These are phyloP conservation scores for Candida ulmi DNA, from an alignment of 805 yeast genomes.

Conservation along the genomic window DNA sequence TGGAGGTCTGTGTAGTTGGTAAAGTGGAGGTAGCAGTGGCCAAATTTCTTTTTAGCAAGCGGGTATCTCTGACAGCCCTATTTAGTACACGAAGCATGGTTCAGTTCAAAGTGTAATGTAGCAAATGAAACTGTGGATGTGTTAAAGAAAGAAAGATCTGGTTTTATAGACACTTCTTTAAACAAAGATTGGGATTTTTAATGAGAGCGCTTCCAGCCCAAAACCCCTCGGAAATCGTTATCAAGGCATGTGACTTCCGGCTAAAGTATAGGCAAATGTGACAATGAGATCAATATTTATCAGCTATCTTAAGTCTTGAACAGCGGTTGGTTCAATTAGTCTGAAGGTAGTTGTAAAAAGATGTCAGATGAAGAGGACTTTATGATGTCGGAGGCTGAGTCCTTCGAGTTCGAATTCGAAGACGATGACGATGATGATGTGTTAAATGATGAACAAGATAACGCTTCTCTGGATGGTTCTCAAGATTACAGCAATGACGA, in stretches of 20 bases:
- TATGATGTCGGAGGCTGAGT: constrained; percentile 25
- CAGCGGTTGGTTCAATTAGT: no score
- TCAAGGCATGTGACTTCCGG: no score
- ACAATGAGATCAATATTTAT: no score
- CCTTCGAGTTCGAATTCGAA: constrained; percentile 25
- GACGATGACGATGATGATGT: constrained; percentile 16
- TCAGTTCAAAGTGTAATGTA: no score
- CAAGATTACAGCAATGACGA: constrained; percentile 20
- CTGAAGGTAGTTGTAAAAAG: neutral
- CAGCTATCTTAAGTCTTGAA: no score
- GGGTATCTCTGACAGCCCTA: neutral
- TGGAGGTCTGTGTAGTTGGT: constrained; percentile 59
- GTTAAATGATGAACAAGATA: constrained; percentile 1
- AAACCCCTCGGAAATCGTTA: no score
- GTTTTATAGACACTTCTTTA: no score
- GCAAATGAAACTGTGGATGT: no score
- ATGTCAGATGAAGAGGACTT: constrained; percentile 25
- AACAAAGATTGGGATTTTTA: no score
- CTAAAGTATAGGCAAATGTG: no score
- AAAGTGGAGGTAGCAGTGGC: constrained; percentile 4
- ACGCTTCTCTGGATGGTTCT: constrained; percentile 8
- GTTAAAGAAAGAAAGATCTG: no score
- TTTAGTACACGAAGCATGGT: neutral
- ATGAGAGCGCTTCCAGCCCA: no score
- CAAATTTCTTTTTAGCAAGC: neutral